Evolutionary conservation across 2,329 filamentous ascomycete genomes (phyloP).

Genomic region (Microthyrium microscopicum): DNA sequence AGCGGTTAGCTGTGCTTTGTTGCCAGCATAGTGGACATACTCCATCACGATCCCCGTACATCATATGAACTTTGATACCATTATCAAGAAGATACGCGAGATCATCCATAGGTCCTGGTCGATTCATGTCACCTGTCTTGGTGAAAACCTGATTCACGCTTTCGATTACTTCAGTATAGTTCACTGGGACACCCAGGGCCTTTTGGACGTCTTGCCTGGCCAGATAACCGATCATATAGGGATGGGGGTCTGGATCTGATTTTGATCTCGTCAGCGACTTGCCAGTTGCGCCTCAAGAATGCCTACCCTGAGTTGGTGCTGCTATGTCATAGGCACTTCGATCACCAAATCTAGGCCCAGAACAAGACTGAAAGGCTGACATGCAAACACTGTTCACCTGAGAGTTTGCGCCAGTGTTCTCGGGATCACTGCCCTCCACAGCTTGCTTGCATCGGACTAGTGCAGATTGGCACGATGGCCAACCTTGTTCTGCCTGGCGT

Average conservation of each 20-base stretch:
- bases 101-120: slow-evolving; percentile 31
- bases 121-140: slow-evolving; percentile 30
- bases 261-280: neutral
- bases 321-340: slow-evolving; percentile 42
- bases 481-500: no score
- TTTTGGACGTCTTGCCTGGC: slow-evolving; percentile 39
- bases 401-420: no score
- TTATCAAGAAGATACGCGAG: slow-evolving; percentile 37
- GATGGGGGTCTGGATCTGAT: slow-evolving; percentile 14
- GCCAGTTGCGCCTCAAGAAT: slow-evolving; percentile 9
- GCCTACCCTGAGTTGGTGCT: slow-evolving; percentile 28
- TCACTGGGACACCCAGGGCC: slow-evolving; percentile 42
- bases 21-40: slow-evolving; percentile 31
- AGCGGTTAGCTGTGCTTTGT: neutral
- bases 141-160: slow-evolving; percentile 31
- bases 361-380: no score
- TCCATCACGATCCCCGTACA: slow-evolving; percentile 41
- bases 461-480: no score
- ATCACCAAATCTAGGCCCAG: neutral
- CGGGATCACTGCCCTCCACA: no score
- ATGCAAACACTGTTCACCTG: no score
- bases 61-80: slow-evolving; percentile 36
- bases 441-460: no score
- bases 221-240: slow-evolving; percentile 38
- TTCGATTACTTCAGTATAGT: slow-evolving; percentile 31